Base-by-base conservation (phyloP, 192 early-diverging fungal species). In the Coemansia sp. region DNA sequence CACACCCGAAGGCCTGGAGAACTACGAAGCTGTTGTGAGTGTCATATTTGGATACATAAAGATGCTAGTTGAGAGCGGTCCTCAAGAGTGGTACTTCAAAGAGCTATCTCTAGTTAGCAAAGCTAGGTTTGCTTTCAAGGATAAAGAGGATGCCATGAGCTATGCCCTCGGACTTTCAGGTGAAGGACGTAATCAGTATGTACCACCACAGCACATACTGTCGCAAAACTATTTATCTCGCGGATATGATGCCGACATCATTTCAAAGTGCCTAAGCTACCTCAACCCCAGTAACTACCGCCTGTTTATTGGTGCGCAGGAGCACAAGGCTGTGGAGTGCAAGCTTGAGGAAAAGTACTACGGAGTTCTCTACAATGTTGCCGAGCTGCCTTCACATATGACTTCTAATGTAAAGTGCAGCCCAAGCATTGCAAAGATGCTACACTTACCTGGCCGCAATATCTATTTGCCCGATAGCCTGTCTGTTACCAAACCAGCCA, bases 311-410 rank as follows among this genome's bases (percentile, higher is more conserved):
- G 58, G 77, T 2, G 75, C 76, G 6, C 81, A 86, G 52, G 50
- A 52, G 23, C 67, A 72, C 58, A 68, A 32, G 6, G 30, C n/a
- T 1, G 66, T 73, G 7, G 61, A 75, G 3, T 67, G 77, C 47
- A 64, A 72, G 10, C 40, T 77, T 35, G 87, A 85, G 59, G 93
- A 93, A 39, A 60, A 79, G 19, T 91, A 89, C 86, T 98, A 96
- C 70, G 89, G 88, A 2, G 89, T 91, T 0, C 87, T 93, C 58
- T 95, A 96, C 68, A 67, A 83, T 33, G 73, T 91, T 40, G 74
- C 44, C 1, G 52, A 39, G 17, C 62, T 70, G 16, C 68, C 68
- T 5, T 4, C 50, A 6, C 35, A 28, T 3, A 13, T 70, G 17
- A 50, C 16, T 39, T 38, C 17, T 0, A 28, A 19, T 35, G 55